Base-by-base conservation (phyloP, 257 asterid species). In the Plantago elongata region DNA sequence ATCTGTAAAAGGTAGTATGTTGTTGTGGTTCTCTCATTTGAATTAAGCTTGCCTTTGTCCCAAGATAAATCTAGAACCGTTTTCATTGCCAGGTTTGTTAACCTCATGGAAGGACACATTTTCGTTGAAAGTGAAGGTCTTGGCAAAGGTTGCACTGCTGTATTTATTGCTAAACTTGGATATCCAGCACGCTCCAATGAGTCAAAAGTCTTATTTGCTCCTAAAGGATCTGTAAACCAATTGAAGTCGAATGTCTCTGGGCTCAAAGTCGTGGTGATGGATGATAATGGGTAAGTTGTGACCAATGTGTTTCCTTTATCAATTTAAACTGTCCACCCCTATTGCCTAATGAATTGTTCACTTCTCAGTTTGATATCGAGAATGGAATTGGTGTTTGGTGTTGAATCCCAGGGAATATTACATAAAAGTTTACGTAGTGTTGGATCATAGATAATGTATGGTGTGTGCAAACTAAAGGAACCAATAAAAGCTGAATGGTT, bases 81-180 rank as follows among this genome's bases (percentile, higher is more conserved):
- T 57, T 46, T 40, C 54, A 17, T 54, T 58, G 48, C 17, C 81
- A 92, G 99, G 87, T 89, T 89, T 73, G 94, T 92, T 22, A 87
- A 85, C 79, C 95, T 89, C 65, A 92, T 89, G 97, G 99, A 85
- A 60, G 97, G 99, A 67, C 89, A 89, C 44, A 87, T 92, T 78
- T 79, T 93, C 89, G 73, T 92, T 30, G 97, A 92, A 72, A 92
- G 99, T 77, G 99, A 92, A 73, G 99, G 99, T 54, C 79, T 76
- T 27, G 94, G 99, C 55, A 84, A 86, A 81, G 99, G 99, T 61
- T 73, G 89, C 18, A 89, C 95, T 7, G 89, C 91, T 13, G 78
- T 76, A 72, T 79, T 91, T 58, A 73, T 84, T 45, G 86, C 88
- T 38, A 91, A 91, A 76, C 95, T 91, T 61, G 99, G 96, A 62